Evolutionary conservation across 495 filamentous ascomycete species (phyloP), one percentile per base, ranked within the genome.

Genomic region (Penicillium crystallinum): DNA sequence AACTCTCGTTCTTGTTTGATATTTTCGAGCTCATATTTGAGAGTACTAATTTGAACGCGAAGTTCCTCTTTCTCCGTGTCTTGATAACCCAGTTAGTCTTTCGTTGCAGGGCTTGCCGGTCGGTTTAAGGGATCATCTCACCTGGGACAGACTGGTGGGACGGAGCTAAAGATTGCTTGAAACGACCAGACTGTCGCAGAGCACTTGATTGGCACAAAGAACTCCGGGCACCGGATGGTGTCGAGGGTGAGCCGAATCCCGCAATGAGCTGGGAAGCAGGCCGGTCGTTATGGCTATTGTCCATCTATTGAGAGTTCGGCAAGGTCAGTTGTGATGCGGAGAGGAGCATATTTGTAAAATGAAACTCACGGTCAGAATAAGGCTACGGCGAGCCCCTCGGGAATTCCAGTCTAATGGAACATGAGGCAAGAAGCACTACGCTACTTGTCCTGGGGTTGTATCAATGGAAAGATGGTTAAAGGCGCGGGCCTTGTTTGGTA

Each of bases 1-100:
- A 96, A 72, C 35, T 95, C 91, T 55, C 89, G 84, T 64, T 97
- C 93, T 48, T 96, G 89, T 55, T 90, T 91, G 54, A 89, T 74
- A 10, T 79, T 74, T 62, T 92, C 77, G 30, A 89, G 62, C 56
- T 89, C 87, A 70, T 88, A 89, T 47, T 77, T 79, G 31, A 88
- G 67, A 5, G 83, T 80, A 56, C 83, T 85, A 21, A 89, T 64
- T 65, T 88, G 82, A 1, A 85, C 79, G 30, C 86, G 81, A 5
- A 89, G 65, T 50, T 83, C 80, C 35, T 90, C 86, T 53, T 86
- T 89, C 46, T 74, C 71, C n/a, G 55, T 47, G 59, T 77, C 72
- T 76, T 39, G 1, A 47, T 2, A 6, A 22, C 29, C 2, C 9
- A 8, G 47, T 71, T 17, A 69, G 53, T 23, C 31, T 47, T 45